Evolutionary conservation across 2,329 filamentous ascomycete species (phyloP).

Genomic region (Purpureocillium lavendulum): DNA sequence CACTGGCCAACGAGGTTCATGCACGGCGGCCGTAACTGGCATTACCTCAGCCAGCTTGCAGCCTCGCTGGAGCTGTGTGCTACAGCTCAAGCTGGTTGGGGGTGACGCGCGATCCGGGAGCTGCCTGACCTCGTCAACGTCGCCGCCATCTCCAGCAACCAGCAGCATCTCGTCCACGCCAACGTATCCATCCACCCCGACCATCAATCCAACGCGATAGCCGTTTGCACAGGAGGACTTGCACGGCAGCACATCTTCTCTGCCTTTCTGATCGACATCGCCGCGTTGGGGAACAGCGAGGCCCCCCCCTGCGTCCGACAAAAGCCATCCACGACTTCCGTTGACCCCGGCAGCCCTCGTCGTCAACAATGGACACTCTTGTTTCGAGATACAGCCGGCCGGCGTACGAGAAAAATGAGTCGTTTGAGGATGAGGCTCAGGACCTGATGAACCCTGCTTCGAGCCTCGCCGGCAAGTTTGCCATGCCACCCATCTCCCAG

Average conservation of each 20-base stretch:
- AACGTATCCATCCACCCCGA: too few species aligned
- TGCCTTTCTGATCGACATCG: neutral
- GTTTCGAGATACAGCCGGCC: conserved; percentile 86
- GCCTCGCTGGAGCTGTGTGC: neutral
- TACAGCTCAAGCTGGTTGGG: conserved; percentile 2
- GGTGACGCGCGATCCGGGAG: conserved; percentile 34
- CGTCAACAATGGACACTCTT: conserved; percentile 73
- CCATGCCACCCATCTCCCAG: conserved; percentile 85
- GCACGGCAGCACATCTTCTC: neutral
- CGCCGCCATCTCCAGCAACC: conserved; percentile 8
- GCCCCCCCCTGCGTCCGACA: neutral
- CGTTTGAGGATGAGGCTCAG: conserved; percentile 62
- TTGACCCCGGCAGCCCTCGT: too few species aligned
- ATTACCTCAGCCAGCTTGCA: neutral
- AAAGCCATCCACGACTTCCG: neutral
- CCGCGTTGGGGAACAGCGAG: too few species aligned
- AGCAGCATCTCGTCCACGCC: conserved; percentile 4
- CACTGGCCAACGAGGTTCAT: conserved; percentile 1
- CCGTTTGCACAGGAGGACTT: too few species aligned
- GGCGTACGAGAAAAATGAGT: conserved; percentile 62
- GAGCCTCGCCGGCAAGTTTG: conserved; percentile 84
- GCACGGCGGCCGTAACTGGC: too few species aligned
- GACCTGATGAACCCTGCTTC: conserved; percentile 65
- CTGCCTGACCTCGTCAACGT: conserved; percentile 26
- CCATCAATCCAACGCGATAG: too few species aligned